Percentiles rank a stretch among this genome's conserved stretches.
These are phyloP conservation scores for Cucumis melo DNA, from an alignment of 306 rosid species.

Conservation along the genomic window DNA sequence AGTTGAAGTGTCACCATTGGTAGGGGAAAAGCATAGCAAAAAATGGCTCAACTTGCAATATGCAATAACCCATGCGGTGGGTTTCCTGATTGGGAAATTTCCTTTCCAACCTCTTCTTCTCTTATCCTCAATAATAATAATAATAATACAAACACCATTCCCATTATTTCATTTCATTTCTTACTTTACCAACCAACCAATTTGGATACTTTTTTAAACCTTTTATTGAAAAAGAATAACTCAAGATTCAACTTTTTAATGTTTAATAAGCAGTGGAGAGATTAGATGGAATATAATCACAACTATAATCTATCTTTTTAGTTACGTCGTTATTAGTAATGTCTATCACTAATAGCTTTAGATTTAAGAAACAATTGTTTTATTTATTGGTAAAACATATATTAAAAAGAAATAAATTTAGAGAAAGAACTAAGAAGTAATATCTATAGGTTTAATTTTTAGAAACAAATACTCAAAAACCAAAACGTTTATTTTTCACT, in stretches of 20 bases:
- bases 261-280: neutral
- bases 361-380: no score
- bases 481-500: no score
- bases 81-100: conserved; percentile 3
- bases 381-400: no score
- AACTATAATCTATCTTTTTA: neutral
- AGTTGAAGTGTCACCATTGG: neutral
- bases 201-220: neutral
- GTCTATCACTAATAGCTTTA: no score
- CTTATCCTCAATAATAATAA: neutral
- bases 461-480: no score
- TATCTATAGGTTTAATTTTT: no score
- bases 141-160: neutral
- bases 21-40: neutral
- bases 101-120: neutral
- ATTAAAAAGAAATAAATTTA: no score
- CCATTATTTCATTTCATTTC: neutral
- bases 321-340: no score
- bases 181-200: neutral
- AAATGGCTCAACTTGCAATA: neutral
- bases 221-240: no score
- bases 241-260: neutral
- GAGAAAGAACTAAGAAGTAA: no score
- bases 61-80: neutral
- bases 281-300: neutral